A percentile compares a stretch with the other conserved stretches of the same genome.
phyloP scores from a whole-genome alignment of 192 early-diverging fungal species.

The Coemansia sp. region DNA sequence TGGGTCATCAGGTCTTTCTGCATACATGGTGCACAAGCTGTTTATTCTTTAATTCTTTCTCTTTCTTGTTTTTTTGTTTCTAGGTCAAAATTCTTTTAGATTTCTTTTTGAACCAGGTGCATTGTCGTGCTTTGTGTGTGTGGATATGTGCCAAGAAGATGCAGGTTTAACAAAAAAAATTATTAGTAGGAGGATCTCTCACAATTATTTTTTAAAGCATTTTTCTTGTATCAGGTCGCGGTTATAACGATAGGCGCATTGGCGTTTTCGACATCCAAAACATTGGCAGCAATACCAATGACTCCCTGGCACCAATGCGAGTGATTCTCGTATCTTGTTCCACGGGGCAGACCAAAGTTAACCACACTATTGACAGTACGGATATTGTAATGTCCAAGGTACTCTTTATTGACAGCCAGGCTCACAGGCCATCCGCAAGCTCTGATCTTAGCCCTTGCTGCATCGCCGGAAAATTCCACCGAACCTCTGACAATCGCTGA shows the following conservation, averaged over 20 bases:
- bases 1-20: too few species aligned
- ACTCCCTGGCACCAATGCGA: conserved; percentile 21
- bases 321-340: conserved; percentile 5
- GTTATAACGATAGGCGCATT: conserved; percentile 27
- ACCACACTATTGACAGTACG: conserved; percentile 23
- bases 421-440: conserved; percentile 25
- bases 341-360: conserved; percentile 13
- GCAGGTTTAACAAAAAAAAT: not conserved
- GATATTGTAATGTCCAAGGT: conserved; percentile 29
- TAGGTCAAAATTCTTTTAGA: too few species aligned
- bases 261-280: conserved; percentile 15
- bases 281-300: conserved; percentile 13
- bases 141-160: not conserved
- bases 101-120: not conserved
- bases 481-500: conserved; percentile 27
- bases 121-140: not conserved
- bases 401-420: conserved; percentile 17
- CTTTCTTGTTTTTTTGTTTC: too few species aligned
- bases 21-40: not conserved
- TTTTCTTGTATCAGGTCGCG: not conserved
- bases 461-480: conserved; percentile 1
- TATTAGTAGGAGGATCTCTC: not conserved
- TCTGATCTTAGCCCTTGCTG: conserved; percentile 8
- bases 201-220: not conserved
- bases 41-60: too few species aligned